These are phyloP conservation scores for Coemansia sp. DNA, from an alignment of 192 early-diverging fungal species.

Conservation along the genomic window DNA sequence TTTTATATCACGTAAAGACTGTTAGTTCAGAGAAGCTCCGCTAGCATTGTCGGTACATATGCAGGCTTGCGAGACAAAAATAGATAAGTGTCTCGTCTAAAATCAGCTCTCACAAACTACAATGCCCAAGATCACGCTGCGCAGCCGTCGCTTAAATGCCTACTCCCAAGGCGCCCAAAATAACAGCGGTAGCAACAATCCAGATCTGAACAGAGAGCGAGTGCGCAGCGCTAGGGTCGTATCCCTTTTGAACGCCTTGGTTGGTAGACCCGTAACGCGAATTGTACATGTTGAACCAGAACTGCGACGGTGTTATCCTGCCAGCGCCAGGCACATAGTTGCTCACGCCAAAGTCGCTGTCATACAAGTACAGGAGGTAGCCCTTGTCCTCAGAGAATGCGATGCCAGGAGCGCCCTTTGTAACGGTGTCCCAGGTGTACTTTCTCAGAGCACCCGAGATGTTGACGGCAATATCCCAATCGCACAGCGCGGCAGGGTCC, in stretches of 20 bases:
- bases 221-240: conserved; percentile 33
- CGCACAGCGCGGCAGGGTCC: conserved; percentile 14
- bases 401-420: conserved; percentile 24
- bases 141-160: neutral
- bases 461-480: conserved; percentile 49
- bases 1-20: neutral
- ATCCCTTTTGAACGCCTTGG: conserved; percentile 41
- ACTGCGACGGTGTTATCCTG: conserved; percentile 23
- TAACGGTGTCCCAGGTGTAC: conserved; percentile 45
- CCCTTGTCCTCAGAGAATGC: conserved; percentile 33
- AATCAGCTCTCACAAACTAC: neutral
- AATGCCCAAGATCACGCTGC: neutral
- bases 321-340: conserved; percentile 34
- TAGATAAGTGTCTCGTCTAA: neutral
- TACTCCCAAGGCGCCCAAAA: conserved; percentile 11
- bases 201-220: conserved; percentile 11
- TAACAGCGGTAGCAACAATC: conserved; percentile 10
- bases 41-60: neutral
- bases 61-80: neutral
- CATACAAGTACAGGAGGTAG: conserved; percentile 42
- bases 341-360: conserved; percentile 39
- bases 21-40: neutral
- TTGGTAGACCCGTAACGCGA: conserved; percentile 45
- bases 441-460: conserved; percentile 32
- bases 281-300: conserved; percentile 49